These are phyloP conservation scores for Aspergillus fischeri DNA, from an alignment of 2,329 filamentous ascomycete species.

Conservation along the genomic window DNA sequence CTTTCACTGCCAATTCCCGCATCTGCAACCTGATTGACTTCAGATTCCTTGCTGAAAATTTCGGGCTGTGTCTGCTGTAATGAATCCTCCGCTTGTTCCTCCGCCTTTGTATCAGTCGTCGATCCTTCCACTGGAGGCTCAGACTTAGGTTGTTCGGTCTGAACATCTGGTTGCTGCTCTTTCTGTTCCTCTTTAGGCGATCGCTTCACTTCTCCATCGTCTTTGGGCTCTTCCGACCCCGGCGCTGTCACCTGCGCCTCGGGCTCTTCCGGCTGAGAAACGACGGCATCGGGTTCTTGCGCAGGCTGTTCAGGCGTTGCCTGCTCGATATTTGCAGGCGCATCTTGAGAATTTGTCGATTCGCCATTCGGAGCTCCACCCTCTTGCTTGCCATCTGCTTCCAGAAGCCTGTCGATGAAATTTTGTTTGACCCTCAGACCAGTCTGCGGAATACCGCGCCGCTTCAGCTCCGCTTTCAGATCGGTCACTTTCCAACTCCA, in stretches of 20 bases:
- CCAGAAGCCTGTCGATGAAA: slow-evolving; percentile 60
- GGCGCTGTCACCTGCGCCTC: not conserved
- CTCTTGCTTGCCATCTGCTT: slow-evolving; percentile 36
- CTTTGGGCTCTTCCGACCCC: slow-evolving; percentile 14
- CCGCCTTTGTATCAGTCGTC: not conserved
- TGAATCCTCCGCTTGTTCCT: not conserved
- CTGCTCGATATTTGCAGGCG: slow-evolving; percentile 12
- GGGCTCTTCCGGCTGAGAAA: not conserved
- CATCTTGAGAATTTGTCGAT: slow-evolving; percentile 11
- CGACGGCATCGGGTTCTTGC: slow-evolving; percentile 8
- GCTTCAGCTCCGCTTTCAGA: slow-evolving; percentile 70
- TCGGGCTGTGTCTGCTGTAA: not conserved
- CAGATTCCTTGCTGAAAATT: not conserved
- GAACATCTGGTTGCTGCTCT: not conserved
- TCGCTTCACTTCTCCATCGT: slow-evolving; percentile 6
- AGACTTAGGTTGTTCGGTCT: not conserved
- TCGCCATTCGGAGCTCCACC: slow-evolving; percentile 25
- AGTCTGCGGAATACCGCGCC: slow-evolving; percentile 62
- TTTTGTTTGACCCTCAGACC: slow-evolving; percentile 66
- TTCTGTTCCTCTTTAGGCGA: slow-evolving; percentile 5
- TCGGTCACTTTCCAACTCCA: slow-evolving; percentile 67
- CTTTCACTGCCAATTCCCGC: not conserved
- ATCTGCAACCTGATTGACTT: not conserved
- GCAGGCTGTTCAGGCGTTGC: slow-evolving; percentile 3
- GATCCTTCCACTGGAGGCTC: not conserved